Evolutionary conservation across 768 basidiomycete species (phyloP), one percentile per base, ranked within the genome.

Genomic region (Mycena vitilis): DNA sequence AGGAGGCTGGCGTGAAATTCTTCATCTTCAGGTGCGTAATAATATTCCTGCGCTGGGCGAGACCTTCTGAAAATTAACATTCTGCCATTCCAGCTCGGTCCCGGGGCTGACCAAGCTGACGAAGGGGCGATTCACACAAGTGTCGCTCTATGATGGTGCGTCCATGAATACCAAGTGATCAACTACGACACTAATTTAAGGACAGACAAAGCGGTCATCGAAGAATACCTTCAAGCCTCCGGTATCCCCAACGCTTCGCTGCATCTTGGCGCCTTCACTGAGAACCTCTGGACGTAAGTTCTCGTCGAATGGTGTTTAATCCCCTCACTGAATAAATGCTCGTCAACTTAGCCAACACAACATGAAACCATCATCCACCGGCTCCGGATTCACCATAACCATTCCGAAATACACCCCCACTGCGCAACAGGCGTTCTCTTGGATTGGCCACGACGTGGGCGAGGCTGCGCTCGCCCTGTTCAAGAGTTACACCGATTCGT

Each of bases 171-270:
- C 22, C 22, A 18, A 44, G 2, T 4, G 5, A 51, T 22, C 4
- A 34, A 12, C 22, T 4, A 18, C 8, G 10, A 49, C 23, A 48
- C 34, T 48, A 47, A 36, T 15, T 18, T 8, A 20, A 12, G 10
- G 12, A 15, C 60, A 60, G 60, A 60, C 20, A 61, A 61, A 52
- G 60, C n/a, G 5, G 60, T 10, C 2, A 40, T 61, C 15, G 60
- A 61, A 52, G 37, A 38, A 15, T 61, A 61, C 20, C 16, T 61
- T 5, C 51, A 61, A 45, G 8, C 30, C 20, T 61, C 60, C n/a
- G 60, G 48, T 13, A 16, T 61, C 22, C 38, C 47, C 6, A 51
- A 52, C 36, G 60, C 60, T 18, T 61, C 60, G 36, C 48, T 61
- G 15, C 60, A 37, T 52, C 48, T 61, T 4, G 60, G 60, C 45